A percentile compares a stretch with the other conserved stretches of the same genome.
Evolutionary conservation across 2,329 filamentous ascomycete species (phyloP).

Genomic region (Aspergillus glaucus): DNA sequence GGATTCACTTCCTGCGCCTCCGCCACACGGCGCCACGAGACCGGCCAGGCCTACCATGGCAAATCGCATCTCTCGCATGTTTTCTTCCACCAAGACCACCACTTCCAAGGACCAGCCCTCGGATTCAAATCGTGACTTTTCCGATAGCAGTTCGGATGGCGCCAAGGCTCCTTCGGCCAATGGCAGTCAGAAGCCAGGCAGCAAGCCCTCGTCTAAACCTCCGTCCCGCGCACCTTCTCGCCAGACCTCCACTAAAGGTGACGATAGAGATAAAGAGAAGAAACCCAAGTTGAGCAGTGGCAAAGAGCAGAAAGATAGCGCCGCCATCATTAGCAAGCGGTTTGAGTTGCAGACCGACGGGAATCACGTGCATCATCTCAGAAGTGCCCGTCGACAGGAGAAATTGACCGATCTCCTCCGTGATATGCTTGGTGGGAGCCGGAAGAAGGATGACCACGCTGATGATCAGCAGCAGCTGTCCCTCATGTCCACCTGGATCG

Average conservation of each 20-base stretch:
- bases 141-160: conserved; percentile 34
- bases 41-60: conserved; percentile 38
- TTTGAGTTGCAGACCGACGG: conserved; percentile 60
- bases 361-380: conserved; percentile 80
- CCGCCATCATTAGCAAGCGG: conserved; percentile 32
- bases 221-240: conserved; percentile 28
- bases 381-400: conserved; percentile 85
- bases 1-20: conserved; percentile 23
- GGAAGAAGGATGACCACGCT: conserved; percentile 60
- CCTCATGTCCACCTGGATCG: conserved; percentile 91
- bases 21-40: conserved; percentile 17
- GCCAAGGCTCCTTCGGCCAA: conserved; percentile 24
- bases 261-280: conserved; percentile 23
- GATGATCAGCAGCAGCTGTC: conserved; percentile 74
- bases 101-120: conserved; percentile 21
- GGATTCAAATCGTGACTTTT: conserved; percentile 28
- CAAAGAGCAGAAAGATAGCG: conserved; percentile 32
- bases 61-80: conserved; percentile 42
- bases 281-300: conserved; percentile 17
- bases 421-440: conserved; percentile 72
- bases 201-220: conserved; percentile 21
- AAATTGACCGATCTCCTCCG: conserved; percentile 91
- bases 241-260: conserved; percentile 29
- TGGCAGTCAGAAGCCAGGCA: conserved; percentile 23
- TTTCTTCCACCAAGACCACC: conserved; percentile 35